Conservation (phyloP, 1,284 basidiomycete species). For the Phylloporus sp. region DNA sequence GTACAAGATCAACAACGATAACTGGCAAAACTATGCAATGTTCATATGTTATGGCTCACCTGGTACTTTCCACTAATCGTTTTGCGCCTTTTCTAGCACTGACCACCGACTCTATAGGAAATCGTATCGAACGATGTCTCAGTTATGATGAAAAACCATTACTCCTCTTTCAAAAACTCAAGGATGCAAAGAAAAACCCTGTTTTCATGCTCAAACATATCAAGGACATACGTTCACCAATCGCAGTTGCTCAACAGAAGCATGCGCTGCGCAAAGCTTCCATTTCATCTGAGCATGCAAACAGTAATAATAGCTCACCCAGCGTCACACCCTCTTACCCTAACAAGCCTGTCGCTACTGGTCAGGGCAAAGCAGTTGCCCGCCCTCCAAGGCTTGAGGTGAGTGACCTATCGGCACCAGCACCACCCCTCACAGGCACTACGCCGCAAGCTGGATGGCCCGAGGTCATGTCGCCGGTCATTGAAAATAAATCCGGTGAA, state of each 20-base stretch:
- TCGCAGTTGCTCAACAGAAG: constrained; percentile 93
- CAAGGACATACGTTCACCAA: constrained; percentile 96
- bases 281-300: constrained; percentile 36
- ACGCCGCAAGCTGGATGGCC: constrained; percentile 77
- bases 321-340: constrained; percentile 27
- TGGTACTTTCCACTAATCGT: constrained; percentile 56
- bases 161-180: constrained; percentile 95
- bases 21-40: constrained; percentile 98
- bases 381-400: constrained; percentile 75
- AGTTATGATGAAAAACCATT: constrained; percentile 98
- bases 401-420: constrained; percentile 53
- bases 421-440: constrained; percentile 57
- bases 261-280: constrained; percentile 84
- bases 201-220: constrained; percentile 99
- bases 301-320: constrained; percentile 30
- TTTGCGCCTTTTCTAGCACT: background rate
- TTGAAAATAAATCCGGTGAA: constrained; percentile 57
- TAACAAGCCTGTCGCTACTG: constrained; percentile 35
- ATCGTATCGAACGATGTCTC: constrained; percentile 90
- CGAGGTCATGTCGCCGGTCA: constrained; percentile 71
- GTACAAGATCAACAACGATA: constrained; percentile 98
- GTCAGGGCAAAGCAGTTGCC: constrained; percentile 41
- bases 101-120: constrained; percentile 51
- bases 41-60: constrained; percentile 97
- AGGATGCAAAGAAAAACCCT: constrained; percentile 96